Conservation (phyloP, 305 asterid species). For the Fraxinus velutina region DNA sequence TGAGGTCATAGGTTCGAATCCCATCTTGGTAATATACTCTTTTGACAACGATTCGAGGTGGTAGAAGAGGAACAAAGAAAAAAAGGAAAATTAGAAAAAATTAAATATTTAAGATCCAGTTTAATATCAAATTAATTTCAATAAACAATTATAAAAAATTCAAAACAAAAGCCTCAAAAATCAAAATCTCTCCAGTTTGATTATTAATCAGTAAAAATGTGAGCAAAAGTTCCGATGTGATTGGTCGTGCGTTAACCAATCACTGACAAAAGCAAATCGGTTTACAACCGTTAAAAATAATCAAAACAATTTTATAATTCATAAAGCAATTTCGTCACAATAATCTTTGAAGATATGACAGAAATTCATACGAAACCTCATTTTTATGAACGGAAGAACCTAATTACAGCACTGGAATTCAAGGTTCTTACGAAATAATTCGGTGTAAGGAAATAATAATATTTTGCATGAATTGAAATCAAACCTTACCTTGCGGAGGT, state of each 20-base stretch:
- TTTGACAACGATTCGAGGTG: not conserved
- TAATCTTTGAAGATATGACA: not conserved
- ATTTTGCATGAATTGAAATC: constrained; percentile 24
- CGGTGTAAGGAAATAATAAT: not conserved
- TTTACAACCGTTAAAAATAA: not conserved
- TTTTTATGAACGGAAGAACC: not conserved
- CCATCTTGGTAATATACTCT: not conserved
- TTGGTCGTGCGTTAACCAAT: not conserved
- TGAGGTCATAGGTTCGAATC: not conserved
- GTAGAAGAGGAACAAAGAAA: not conserved
- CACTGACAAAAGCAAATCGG: not conserved
- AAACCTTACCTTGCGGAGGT: constrained; percentile 49
- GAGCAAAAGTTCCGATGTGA: not conserved
- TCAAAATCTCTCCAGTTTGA: not conserved
- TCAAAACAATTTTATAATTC: not conserved
- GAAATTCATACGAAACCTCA: not conserved
- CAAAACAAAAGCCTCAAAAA: not conserved
- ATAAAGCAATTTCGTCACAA: not conserved
- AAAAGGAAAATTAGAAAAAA: not conserved
- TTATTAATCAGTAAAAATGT: not conserved
- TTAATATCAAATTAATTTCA: not conserved
- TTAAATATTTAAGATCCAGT: not conserved
- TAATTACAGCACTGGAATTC: not conserved
- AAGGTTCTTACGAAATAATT: not conserved
- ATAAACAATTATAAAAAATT: not conserved